A percentile compares a stretch with the other conserved stretches of the same genome.
Evolutionary conservation across 2,329 filamentous ascomycete genomes (phyloP).

Genomic region (Parascedosporium putredinis): DNA sequence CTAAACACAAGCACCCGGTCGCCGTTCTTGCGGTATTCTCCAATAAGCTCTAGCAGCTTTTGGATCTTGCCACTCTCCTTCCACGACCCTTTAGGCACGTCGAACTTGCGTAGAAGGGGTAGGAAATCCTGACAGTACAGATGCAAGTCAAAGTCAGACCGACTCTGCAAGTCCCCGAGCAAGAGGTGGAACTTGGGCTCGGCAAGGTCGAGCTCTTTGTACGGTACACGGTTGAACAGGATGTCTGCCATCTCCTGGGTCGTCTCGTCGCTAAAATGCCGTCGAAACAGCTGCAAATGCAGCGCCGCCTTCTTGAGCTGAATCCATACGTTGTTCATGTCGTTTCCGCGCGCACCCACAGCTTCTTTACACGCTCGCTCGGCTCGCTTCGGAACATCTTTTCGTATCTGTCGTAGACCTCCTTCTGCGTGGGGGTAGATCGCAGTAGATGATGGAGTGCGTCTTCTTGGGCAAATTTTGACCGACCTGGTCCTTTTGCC

Average conservation of each 20-base stretch:
- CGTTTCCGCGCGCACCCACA: constrained; percentile 35
- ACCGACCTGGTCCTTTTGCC: constrained; percentile 90
- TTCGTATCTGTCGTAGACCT: constrained; percentile 59
- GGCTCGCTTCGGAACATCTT: constrained; percentile 55
- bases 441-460: constrained; percentile 68
- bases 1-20: constrained; percentile 87
- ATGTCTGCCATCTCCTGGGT: constrained; percentile 69
- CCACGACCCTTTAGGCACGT: constrained; percentile 42
- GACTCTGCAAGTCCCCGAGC: constrained; percentile 43
- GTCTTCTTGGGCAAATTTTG: constrained; percentile 71
- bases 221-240: constrained; percentile 58
- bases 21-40: constrained; percentile 63
- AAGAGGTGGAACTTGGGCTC: constrained; percentile 43
- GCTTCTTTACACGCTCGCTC: constrained; percentile 26
- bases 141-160: constrained; percentile 56
- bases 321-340: constrained; percentile 69
- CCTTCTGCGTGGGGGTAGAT: constrained; percentile 63
- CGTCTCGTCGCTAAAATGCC: constrained; percentile 64
- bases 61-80: constrained; percentile 72
- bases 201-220: constrained; percentile 40
- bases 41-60: constrained; percentile 65
- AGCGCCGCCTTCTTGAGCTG: constrained; percentile 86
- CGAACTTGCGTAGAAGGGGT: constrained; percentile 38
- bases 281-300: constrained; percentile 79
- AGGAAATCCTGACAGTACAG: constrained; percentile 52